phyloP scores from a whole-genome alignment of 441 rosid genomes.

The Euphorbia corollata region DNA sequence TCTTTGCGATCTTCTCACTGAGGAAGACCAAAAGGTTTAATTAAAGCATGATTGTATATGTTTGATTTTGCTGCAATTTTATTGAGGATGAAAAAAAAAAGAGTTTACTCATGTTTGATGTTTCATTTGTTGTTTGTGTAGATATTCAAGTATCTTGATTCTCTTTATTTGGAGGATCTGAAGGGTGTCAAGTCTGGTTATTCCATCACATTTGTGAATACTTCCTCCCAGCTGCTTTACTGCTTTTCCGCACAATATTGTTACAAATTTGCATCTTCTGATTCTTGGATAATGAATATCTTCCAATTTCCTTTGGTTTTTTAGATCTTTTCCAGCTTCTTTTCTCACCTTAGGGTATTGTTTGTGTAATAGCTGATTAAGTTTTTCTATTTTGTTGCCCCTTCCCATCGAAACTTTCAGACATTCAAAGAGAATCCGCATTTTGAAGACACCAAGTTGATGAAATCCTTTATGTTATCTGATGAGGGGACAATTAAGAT shows the following conservation, averaged over 20 bases:
- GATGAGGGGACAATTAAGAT: conserved; percentile 67
- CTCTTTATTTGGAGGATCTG: conserved; percentile 81
- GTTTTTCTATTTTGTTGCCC: not conserved
- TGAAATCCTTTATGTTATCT: conserved; percentile 61
- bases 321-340: not conserved
- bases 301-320: not conserved
- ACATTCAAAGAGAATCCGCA: conserved; percentile 67
- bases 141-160: conserved; percentile 66
- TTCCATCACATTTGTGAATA: conserved; percentile 71
- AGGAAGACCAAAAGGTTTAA: conserved; percentile 82
- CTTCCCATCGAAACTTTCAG: conserved; percentile 29
- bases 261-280: not conserved
- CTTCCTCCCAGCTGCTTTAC: not conserved
- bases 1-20: conserved; percentile 65
- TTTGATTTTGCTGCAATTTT: not conserved
- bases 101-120: not conserved
- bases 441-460: conserved; percentile 70
- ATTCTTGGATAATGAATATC: not conserved
- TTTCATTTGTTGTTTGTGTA: conserved; percentile 15
- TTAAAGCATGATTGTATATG: not conserved
- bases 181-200: conserved; percentile 90
- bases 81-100: not conserved
- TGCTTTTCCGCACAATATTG: not conserved
- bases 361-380: conserved; percentile 1
- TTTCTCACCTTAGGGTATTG: not conserved